Evolutionary conservation across 2,329 filamentous ascomycete genomes (phyloP).

Genomic region (Harringtonia lauricola): DNA sequence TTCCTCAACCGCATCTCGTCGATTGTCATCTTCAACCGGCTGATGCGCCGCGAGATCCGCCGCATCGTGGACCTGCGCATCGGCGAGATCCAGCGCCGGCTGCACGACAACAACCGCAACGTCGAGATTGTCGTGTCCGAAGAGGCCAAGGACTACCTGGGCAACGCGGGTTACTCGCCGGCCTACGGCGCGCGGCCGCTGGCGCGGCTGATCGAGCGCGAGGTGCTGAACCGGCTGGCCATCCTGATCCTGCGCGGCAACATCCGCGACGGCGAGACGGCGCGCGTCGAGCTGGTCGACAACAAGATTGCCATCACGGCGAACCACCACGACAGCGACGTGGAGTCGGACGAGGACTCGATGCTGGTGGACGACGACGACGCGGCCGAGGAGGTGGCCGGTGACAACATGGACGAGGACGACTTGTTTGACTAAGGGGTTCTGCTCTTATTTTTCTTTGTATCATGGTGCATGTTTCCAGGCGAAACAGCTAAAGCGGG

Average conservation of each 20-base stretch:
- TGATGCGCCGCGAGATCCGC: conserved; percentile 80
- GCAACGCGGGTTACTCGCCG: conserved; percentile 83
- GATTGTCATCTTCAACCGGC: conserved; percentile 95
- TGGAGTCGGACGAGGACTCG: conserved; percentile 43
- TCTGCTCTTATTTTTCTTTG: neutral
- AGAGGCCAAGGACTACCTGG: conserved; percentile 88
- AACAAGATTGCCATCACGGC: conserved; percentile 71
- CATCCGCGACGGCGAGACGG: conserved; percentile 76
- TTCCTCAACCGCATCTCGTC: conserved; percentile 98
- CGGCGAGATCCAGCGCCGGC: conserved; percentile 78
- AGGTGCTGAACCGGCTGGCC: conserved; percentile 87
- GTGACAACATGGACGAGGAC: conserved; percentile 51
- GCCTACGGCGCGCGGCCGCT: conserved; percentile 89
- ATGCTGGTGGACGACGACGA: conserved; percentile 61
- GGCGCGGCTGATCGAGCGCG: conserved; percentile 85
- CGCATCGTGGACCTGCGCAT: conserved; percentile 91
- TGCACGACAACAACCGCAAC: conserved; percentile 75
- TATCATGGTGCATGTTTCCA: neutral
- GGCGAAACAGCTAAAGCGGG: neutral
- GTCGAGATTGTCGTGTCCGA: conserved; percentile 73
- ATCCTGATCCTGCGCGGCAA: conserved; percentile 80
- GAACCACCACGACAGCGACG: conserved; percentile 61
- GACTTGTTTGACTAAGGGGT: conserved; percentile 13
- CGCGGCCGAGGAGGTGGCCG: conserved; percentile 56
- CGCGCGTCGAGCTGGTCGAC: conserved; percentile 66